Percentiles rank a stretch among this genome's conserved stretches.
Evolutionary conservation across 2,329 filamentous ascomycete genomes (phyloP).

Genomic region (Trichophyton simii): DNA sequence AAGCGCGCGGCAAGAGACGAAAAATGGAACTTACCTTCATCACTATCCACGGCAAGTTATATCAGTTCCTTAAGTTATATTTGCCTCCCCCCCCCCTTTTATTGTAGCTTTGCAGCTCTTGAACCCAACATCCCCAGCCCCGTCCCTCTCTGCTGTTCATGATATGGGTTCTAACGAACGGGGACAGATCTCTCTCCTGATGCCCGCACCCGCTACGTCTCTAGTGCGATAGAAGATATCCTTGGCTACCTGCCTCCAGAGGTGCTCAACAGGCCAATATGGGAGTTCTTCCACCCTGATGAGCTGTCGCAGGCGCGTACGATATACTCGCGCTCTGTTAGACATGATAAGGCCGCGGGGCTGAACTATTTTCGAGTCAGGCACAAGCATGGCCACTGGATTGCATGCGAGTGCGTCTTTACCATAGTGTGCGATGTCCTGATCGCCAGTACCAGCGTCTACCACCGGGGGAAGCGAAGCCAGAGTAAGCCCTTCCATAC

Average conservation of each 20-base stretch:
- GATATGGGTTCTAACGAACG: neutral
- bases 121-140: constrained; percentile 2
- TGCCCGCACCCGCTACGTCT: constrained; percentile 69
- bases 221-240: constrained; percentile 71
- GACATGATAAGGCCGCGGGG: constrained; percentile 72
- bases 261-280: constrained; percentile 62
- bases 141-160: constrained; percentile 8
- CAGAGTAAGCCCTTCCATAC: constrained; percentile 48
- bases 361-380: constrained; percentile 65
- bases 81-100: neutral
- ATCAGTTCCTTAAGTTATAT: constrained; percentile 4
- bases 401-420: constrained; percentile 79
- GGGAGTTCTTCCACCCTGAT: constrained; percentile 76
- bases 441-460: constrained; percentile 72
- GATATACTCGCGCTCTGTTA: constrained; percentile 59
- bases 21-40: constrained; percentile 77
- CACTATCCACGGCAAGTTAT: constrained; percentile 66
- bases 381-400: constrained; percentile 56
- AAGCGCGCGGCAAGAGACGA: neutral
- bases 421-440: constrained; percentile 80
- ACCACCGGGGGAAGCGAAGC: constrained; percentile 54
- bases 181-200: constrained; percentile 56
- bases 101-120: constrained; percentile 10
- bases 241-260: constrained; percentile 67
- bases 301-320: constrained; percentile 63